phyloP scores from a whole-genome alignment of 2,329 filamentous ascomycete species.

The Domatiomyces catenatus region DNA sequence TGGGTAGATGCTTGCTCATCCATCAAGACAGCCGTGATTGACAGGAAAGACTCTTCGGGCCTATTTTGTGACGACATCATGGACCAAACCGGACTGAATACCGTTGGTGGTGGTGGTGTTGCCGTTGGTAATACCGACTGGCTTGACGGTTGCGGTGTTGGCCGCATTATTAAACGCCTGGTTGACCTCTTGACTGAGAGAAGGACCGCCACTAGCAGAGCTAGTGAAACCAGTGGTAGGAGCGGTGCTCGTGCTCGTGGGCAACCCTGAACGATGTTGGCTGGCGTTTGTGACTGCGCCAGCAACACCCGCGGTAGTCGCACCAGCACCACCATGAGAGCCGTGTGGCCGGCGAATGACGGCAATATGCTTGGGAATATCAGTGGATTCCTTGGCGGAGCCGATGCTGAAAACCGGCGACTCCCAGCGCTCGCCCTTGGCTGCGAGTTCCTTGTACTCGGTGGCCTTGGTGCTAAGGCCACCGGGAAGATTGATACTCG shows the following conservation, averaged over 20 bases:
- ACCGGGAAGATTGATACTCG: constrained; percentile 67
- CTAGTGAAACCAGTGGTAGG: background rate
- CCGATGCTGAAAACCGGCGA: constrained; percentile 87
- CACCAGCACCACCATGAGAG: constrained; percentile 19
- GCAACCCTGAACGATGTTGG: background rate
- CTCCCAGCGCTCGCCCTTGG: constrained; percentile 86
- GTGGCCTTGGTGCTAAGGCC: constrained; percentile 88
- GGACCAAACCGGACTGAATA: background rate
- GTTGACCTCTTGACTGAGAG: background rate
- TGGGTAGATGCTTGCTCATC: background rate
- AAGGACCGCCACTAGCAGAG: background rate
- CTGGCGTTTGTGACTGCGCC: background rate
- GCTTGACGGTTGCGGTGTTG: background rate
- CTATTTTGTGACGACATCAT: background rate
- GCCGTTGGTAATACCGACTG: background rate
- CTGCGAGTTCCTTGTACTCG: constrained; percentile 76
- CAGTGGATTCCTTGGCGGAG: constrained; percentile 52
- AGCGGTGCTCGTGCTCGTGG: background rate
- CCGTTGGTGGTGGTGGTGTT: background rate
- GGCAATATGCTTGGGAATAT: constrained; percentile 45
- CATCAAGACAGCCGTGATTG: background rate
- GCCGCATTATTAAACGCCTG: background rate
- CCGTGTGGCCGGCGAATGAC: constrained; percentile 46
- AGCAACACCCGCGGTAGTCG: background rate
- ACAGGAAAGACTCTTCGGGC: background rate